Percentiles rank a stretch among this genome's conserved stretches.
These are phyloP conservation scores for Paxillus involutus DNA, from an alignment of 768 basidiomycete species.

Conservation along the genomic window DNA sequence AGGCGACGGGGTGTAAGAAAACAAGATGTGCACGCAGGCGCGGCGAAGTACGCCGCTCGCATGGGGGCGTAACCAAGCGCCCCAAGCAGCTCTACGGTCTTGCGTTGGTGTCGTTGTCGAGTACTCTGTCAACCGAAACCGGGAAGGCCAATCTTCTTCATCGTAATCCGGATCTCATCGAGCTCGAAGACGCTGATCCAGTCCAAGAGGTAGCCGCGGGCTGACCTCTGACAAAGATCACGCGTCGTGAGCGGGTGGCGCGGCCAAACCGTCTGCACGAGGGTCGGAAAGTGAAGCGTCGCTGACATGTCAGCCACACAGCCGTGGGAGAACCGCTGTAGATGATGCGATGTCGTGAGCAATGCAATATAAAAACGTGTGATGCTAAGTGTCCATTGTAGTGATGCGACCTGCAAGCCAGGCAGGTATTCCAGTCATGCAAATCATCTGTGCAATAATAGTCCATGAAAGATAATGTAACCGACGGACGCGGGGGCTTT, in stretches of 20 bases:
- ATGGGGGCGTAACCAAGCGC: slow-evolving; percentile 49
- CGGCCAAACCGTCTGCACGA: slow-evolving; percentile 47
- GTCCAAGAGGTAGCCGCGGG: slow-evolving; percentile 39
- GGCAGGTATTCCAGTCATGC: slow-evolving; percentile 52
- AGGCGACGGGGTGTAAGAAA: slow-evolving; percentile 38
- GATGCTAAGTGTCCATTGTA: slow-evolving; percentile 43
- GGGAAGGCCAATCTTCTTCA: slow-evolving; percentile 51
- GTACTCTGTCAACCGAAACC: slow-evolving; percentile 51
- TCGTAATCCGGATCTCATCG: slow-evolving; percentile 33
- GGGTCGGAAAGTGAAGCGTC: slow-evolving; percentile 19
- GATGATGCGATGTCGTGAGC: slow-evolving; percentile 34
- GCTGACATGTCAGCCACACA: slow-evolving; percentile 23
- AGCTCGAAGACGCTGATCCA: slow-evolving; percentile 18
- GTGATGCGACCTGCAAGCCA: slow-evolving; percentile 60
- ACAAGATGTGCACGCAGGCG: slow-evolving; percentile 49
- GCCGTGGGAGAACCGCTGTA: slow-evolving; percentile 16
- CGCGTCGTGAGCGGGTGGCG: slow-evolving; percentile 44
- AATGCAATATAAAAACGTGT: slow-evolving; percentile 41
- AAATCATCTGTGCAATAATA: slow-evolving; percentile 38
- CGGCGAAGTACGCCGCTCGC: slow-evolving; percentile 52
- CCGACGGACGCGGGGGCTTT: slow-evolving; percentile 27
- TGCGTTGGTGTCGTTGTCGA: slow-evolving; percentile 65
- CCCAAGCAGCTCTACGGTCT: slow-evolving; percentile 63
- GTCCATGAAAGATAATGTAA: slow-evolving; percentile 38
- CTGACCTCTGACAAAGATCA: slow-evolving; percentile 31